These are phyloP conservation scores for Apiotrichum gracile DNA, from an alignment of 1,284 basidiomycete species.

Conservation along the genomic window DNA sequence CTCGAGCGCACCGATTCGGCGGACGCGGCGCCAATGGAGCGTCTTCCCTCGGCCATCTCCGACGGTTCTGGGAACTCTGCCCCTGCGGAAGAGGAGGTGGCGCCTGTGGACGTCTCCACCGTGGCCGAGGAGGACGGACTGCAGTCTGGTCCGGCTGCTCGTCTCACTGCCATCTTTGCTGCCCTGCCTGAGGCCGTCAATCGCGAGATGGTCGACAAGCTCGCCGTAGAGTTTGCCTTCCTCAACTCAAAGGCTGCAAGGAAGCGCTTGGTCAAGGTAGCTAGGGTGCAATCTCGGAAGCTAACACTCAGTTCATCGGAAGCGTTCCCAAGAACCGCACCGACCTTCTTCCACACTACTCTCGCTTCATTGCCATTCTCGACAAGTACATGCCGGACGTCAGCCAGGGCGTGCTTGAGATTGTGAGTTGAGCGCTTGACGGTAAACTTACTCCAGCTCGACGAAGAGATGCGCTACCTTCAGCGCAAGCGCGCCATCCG, in stretches of 20 bases:
- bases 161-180: slow-evolving; percentile 86
- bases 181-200: slow-evolving; percentile 90
- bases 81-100: slow-evolving; percentile 44
- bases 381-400: slow-evolving; percentile 92
- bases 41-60: slow-evolving; percentile 8
- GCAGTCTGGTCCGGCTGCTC: slow-evolving; percentile 76
- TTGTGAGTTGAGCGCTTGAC: slow-evolving; percentile 53
- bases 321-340: slow-evolving; percentile 81
- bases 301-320: slow-evolving; percentile 61
- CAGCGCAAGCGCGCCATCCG: slow-evolving; percentile 88
- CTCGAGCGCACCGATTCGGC: slow-evolving; percentile 21
- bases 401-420: slow-evolving; percentile 69
- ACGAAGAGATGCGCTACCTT: slow-evolving; percentile 94
- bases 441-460: slow-evolving; percentile 57
- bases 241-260: slow-evolving; percentile 92
- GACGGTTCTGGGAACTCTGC: slow-evolving; percentile 3
- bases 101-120: slow-evolving; percentile 3
- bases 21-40: slow-evolving; percentile 9
- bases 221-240: slow-evolving; percentile 91
- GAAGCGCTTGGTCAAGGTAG: slow-evolving; percentile 77
- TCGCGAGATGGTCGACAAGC: slow-evolving; percentile 84
- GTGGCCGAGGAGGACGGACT: slow-evolving; percentile 44
- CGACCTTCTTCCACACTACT: slow-evolving; percentile 90
- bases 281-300: slow-evolving; percentile 8
- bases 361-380: slow-evolving; percentile 79